A percentile compares a stretch with the other conserved stretches of the same genome.
These are phyloP conservation scores for Arbutus unedo DNA, from an alignment of 148 eudicot species.

Conservation along the genomic window DNA sequence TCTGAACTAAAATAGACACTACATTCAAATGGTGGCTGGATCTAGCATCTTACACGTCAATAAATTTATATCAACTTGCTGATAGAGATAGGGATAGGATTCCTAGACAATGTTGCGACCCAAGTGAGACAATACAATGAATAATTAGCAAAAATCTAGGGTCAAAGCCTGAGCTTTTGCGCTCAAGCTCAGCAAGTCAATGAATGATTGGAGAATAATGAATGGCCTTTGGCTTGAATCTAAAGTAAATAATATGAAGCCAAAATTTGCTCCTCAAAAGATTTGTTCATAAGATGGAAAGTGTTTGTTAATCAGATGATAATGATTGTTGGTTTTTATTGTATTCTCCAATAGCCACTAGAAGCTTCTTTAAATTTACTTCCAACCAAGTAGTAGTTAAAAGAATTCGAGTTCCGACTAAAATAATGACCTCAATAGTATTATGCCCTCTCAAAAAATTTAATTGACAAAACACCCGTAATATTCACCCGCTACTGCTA, in stretches of 20 bases:
- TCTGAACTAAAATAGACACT: neutral
- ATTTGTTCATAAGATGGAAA: neutral
- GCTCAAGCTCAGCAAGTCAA: neutral
- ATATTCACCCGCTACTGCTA: too few relatives aligned
- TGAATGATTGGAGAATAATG: neutral
- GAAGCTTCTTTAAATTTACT: neutral
- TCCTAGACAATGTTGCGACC: neutral
- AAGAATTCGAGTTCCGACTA: neutral
- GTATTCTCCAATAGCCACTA: neutral
- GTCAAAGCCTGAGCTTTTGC: neutral
- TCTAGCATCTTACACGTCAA: too few relatives aligned
- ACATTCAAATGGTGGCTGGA: neutral
- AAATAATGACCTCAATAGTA: neutral
- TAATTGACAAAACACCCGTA: neutral
- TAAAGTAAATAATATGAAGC: neutral
- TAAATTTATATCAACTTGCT: too few relatives aligned
- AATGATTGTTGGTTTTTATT: constrained; percentile 5
- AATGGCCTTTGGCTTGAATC: constrained; percentile 1
- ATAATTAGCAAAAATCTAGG: neutral
- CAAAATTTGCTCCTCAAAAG: neutral
- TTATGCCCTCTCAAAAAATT: neutral
- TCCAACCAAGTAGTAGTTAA: neutral
- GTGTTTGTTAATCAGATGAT: neutral
- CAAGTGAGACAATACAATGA: neutral
- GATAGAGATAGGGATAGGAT: too few relatives aligned